Evolutionary conservation across 768 basidiomycete genomes (phyloP), one percentile per base, ranked within the genome.

Genomic region (Leccinum longicurvipes): DNA sequence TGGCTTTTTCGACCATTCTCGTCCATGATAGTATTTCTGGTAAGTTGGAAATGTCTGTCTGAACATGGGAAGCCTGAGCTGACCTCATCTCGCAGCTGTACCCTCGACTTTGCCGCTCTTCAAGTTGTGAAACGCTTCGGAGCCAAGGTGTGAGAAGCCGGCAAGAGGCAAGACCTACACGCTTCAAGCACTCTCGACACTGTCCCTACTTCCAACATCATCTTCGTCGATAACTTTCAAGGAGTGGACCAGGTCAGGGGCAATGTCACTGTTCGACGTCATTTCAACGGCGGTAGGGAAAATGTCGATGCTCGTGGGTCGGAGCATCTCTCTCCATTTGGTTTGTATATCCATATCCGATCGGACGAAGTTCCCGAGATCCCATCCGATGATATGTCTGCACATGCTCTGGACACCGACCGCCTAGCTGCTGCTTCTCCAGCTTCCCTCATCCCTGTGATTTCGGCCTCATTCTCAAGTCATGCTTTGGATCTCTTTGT

Each of bases 1-100:
- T n/a, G n/a, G n/a, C n/a, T n/a, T n/a, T n/a, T n/a, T n/a, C n/a
- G n/a, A n/a, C n/a, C n/a, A n/a, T n/a, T n/a, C n/a, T n/a, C n/a
- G n/a, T 69, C n/a, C 68, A 69, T 21, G 64, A 67, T 39, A 66
- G 60, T 10, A 41, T 56, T 27, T 67, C 68, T 50, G 61, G 67
- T 69, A 53, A n/a, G 29, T n/a, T 10, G n/a, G 15, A 32, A 4
- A 3, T n/a, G 9, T 12, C 4, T 11, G 4, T 8, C 19, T 7
- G 31, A 25, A 29, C 9, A 14, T 31, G 31, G 6, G 23, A 32
- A n/a, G n/a, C n/a, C 1, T 31, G 21, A 28, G 19, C 56, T 61
- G 17, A 57, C 17, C 34, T 23, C 21, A 3, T 14, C n/a, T n/a
- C n/a, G 19, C 25, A 69, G 68, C 54, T 47, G 60, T n/a, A n/a